A percentile compares a stretch with the other conserved stretches of the same genome.
These are phyloP conservation scores for Oehlia diaphana DNA, from an alignment of 192 early-diverging fungal genomes.

Conservation along the genomic window DNA sequence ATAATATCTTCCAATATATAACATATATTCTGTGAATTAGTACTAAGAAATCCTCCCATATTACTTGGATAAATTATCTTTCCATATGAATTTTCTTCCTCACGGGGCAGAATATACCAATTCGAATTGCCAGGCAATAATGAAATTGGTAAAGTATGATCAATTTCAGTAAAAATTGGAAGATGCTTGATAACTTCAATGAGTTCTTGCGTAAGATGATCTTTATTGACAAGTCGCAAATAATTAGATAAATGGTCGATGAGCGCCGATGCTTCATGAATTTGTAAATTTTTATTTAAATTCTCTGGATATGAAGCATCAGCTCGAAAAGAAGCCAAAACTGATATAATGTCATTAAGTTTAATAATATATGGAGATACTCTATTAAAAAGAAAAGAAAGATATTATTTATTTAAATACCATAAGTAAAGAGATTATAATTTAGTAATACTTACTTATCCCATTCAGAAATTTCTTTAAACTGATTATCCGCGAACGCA, in stretches of 20 bases:
- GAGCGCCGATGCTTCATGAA: neutral
- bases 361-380: neutral
- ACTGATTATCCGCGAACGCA: slow-evolving; percentile 4
- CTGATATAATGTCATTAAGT: neutral
- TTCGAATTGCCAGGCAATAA: neutral
- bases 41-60: neutral
- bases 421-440: neutral
- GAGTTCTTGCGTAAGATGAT: too few relatives aligned
- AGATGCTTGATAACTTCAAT: slow-evolving; percentile 5
- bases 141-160: neutral
- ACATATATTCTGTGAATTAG: neutral
- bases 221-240: neutral
- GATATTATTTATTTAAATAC: neutral
- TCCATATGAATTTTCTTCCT: neutral
- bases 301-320: neutral
- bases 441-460: neutral
- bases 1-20: slow-evolving; percentile 14
- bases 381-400: neutral
- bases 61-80: neutral
- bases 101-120: neutral
- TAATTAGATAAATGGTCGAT: neutral
- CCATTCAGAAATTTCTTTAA: neutral
- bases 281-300: neutral
- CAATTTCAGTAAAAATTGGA: slow-evolving; percentile 13
- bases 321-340: neutral